Conservation (phyloP, 1,284 basidiomycete species). For the Ceratobasidium sp. region DNA sequence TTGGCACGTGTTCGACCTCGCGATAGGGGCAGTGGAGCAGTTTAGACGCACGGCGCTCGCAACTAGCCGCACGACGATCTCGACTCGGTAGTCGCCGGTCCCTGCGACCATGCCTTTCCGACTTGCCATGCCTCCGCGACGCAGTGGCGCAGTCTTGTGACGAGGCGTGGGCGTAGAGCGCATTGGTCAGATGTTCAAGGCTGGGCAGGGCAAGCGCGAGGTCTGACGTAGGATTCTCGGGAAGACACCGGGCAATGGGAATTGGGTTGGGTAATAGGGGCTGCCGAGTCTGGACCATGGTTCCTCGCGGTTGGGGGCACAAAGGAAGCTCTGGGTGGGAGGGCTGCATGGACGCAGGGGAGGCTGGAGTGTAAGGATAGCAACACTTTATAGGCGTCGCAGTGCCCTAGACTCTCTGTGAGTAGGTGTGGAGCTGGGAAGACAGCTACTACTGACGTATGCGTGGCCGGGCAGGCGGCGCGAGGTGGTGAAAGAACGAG, state of each 20-base stretch:
- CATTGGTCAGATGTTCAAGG: conserved; percentile 24
- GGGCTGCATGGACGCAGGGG: conserved; percentile 3
- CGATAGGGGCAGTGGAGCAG: background rate
- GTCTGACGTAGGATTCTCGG: conserved; percentile 28
- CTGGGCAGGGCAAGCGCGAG: conserved; percentile 16
- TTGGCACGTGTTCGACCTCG: background rate
- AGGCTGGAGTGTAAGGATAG: conserved; percentile 18
- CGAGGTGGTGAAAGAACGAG: conserved; percentile 5
- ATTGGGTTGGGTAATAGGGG: conserved; percentile 23
- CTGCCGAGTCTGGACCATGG: background rate
- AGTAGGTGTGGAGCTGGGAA: conserved; percentile 9
- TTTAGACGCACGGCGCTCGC: conserved; percentile 2
- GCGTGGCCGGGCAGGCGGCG: background rate
- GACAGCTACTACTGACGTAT: conserved; percentile 10
- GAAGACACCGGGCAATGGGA: conserved; percentile 1
- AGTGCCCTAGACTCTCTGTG: background rate
- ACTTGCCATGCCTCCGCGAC: background rate
- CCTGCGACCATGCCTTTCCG: background rate
- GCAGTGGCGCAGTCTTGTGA: background rate
- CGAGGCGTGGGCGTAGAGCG: background rate
- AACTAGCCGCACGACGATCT: background rate
- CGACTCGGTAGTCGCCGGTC: background rate
- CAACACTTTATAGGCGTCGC: conserved; percentile 21
- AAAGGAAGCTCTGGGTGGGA: background rate
- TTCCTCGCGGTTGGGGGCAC: background rate